A percentile compares a stretch with the other conserved stretches of the same genome.
Evolutionary conservation across 2,329 filamentous ascomycete genomes (phyloP).

Genomic region (Calonectria leucothoes): DNA sequence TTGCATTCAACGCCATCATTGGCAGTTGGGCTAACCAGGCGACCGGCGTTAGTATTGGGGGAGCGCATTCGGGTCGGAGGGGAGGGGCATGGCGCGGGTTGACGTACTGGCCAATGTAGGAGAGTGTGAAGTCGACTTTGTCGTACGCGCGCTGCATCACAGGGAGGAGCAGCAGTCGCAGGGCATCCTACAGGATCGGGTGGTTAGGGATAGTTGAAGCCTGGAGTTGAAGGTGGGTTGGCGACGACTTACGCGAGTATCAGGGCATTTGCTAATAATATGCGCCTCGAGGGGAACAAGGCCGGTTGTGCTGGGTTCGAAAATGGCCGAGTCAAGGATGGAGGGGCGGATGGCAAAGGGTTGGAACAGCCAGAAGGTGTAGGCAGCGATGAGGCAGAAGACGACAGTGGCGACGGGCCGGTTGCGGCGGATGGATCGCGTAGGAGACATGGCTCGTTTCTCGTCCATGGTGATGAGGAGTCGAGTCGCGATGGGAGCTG

Average conservation of each 20-base stretch:
- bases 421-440: slow-evolving; percentile 37
- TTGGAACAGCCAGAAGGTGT: slow-evolving; percentile 42
- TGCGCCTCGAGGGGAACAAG: slow-evolving; percentile 88
- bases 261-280: slow-evolving; percentile 97
- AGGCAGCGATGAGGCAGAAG: slow-evolving; percentile 40
- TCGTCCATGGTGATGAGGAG: slow-evolving; percentile 47
- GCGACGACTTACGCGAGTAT: slow-evolving; percentile 71
- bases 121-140: slow-evolving; percentile 91
- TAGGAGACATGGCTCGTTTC: slow-evolving; percentile 43
- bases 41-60: background rate
- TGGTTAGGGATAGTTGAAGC: slow-evolving; percentile 22
- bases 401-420: slow-evolving; percentile 36
- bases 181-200: slow-evolving; percentile 70
- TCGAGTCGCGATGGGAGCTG: background rate
- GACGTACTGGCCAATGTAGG: slow-evolving; percentile 84
- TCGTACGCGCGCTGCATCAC: slow-evolving; percentile 84
- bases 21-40: slow-evolving; percentile 67
- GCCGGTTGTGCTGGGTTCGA: slow-evolving; percentile 19
- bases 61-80: background rate
- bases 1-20: slow-evolving; percentile 89
- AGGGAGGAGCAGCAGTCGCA: slow-evolving; percentile 84
- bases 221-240: background rate
- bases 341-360: slow-evolving; percentile 30
- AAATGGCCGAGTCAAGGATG: background rate
- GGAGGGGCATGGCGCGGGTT: background rate